Evolutionary conservation across 2,329 filamentous ascomycete species (phyloP).

Genomic region (Talaromyces atroroseus): DNA sequence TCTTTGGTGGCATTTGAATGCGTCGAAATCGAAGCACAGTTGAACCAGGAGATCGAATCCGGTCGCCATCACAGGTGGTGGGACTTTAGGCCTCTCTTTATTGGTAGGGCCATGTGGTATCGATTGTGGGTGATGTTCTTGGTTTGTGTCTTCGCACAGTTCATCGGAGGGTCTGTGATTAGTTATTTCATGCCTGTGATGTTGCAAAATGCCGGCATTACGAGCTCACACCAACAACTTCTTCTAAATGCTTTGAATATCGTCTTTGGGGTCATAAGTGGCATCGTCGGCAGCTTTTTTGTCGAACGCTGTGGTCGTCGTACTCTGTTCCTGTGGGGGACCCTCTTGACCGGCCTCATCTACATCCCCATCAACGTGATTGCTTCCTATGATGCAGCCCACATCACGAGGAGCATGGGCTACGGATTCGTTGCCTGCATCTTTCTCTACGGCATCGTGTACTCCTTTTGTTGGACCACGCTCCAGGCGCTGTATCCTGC

Average conservation of each 20-base stretch:
- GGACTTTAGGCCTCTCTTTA: neutral
- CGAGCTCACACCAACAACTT: neutral
- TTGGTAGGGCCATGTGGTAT: neutral
- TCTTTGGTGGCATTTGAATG: slow-evolving; percentile 21
- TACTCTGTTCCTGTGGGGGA: slow-evolving; percentile 6
- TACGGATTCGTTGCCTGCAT: slow-evolving; percentile 30
- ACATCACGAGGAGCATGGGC: slow-evolving; percentile 3
- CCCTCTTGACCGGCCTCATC: neutral
- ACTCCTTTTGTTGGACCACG: slow-evolving; percentile 38
- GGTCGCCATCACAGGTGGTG: neutral
- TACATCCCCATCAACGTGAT: slow-evolving; percentile 11
- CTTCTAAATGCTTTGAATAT: neutral
- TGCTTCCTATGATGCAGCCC: slow-evolving; percentile 32
- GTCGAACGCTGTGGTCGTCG: slow-evolving; percentile 6
- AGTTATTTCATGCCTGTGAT: neutral
- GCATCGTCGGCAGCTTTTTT: neutral
- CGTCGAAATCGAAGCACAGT: slow-evolving; percentile 16
- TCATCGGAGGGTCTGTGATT: neutral
- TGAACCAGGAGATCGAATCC: neutral
- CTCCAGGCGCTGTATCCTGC: slow-evolving; percentile 18
- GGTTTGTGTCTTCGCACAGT: neutral
- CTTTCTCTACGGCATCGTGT: slow-evolving; percentile 39
- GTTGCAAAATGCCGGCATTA: neutral
- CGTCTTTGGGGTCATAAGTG: neutral
- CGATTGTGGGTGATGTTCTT: neutral